phyloP scores from a whole-genome alignment of 148 eudicot genomes.

The Cornus suecica region DNA sequence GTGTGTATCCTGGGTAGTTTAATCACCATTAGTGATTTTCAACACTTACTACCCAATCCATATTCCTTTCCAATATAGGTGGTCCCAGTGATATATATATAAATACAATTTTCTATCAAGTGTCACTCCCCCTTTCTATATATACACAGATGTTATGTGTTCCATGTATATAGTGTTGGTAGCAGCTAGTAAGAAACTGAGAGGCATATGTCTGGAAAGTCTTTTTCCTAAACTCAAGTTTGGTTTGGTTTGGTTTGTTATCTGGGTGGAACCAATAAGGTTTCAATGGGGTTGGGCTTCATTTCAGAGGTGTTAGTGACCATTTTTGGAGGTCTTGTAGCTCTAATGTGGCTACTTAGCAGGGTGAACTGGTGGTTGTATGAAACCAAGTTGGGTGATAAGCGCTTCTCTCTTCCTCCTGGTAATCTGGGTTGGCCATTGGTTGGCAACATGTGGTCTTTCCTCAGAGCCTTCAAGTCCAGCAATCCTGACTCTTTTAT shows the following conservation, averaged over 20 bases:
- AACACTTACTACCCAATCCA: too few relatives aligned
- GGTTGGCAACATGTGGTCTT: constrained; percentile 84
- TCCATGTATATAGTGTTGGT: too few relatives aligned
- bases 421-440: constrained; percentile 86
- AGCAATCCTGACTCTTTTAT: constrained; percentile 72
- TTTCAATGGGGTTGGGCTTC: neutral
- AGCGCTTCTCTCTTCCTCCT: constrained; percentile 53
- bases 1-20: too few relatives aligned
- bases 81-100: too few relatives aligned
- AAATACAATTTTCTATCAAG: too few relatives aligned
- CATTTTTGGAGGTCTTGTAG: constrained; percentile 16
- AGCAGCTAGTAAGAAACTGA: neutral
- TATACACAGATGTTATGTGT: too few relatives aligned
- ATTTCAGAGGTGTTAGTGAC: constrained; percentile 6
- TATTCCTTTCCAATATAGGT: too few relatives aligned
- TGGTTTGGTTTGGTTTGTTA: neutral
- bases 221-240: neutral
- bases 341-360: constrained; percentile 26
- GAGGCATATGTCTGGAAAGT: neutral
- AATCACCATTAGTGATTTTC: too few relatives aligned
- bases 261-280: neutral
- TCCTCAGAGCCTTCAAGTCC: constrained; percentile 83
- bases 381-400: constrained; percentile 53
- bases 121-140: too few relatives aligned
- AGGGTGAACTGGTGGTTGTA: constrained; percentile 46